phyloP scores from a whole-genome alignment of 345 rosid species.

The Hirschfeldia incana region DNA sequence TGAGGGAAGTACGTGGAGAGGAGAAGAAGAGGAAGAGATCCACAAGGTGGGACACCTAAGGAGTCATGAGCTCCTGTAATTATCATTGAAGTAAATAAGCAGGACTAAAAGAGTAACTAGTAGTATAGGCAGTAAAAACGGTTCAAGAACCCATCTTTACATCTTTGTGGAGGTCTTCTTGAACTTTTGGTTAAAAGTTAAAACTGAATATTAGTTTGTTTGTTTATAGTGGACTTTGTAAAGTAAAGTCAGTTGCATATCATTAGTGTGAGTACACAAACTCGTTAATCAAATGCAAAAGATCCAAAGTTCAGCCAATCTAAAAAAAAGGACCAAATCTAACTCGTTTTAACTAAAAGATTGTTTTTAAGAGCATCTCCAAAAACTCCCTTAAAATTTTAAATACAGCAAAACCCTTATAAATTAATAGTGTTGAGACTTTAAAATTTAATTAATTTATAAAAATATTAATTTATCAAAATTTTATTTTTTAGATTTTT shows the following conservation, averaged over 20 bases:
- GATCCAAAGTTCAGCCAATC: background rate
- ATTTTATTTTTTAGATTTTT: no score
- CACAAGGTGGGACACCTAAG: conserved; percentile 8
- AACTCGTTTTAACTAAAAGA: no score
- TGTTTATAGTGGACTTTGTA: background rate
- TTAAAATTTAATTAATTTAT: no score
- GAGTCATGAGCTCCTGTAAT: conserved; percentile 11
- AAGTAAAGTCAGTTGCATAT: background rate
- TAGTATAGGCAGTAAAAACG: background rate
- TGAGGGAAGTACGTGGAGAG: background rate
- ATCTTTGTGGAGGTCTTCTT: conserved; percentile 15
- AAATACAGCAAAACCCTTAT: no score
- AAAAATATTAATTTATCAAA: no score
- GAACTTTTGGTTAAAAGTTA: background rate
- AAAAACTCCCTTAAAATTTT: no score
- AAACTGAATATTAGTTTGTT: background rate
- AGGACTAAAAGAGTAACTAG: background rate
- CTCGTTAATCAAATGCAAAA: background rate
- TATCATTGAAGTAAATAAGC: background rate
- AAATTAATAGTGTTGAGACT: no score
- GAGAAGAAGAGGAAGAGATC: conserved; percentile 3
- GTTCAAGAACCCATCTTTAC: background rate
- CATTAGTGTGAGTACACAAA: background rate
- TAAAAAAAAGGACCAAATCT: background rate
- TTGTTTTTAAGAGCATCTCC: no score